Evolutionary conservation across 257 asterid genomes (phyloP), one percentile per base, ranked within the genome.

Genomic region (Paulownia fortunei): DNA sequence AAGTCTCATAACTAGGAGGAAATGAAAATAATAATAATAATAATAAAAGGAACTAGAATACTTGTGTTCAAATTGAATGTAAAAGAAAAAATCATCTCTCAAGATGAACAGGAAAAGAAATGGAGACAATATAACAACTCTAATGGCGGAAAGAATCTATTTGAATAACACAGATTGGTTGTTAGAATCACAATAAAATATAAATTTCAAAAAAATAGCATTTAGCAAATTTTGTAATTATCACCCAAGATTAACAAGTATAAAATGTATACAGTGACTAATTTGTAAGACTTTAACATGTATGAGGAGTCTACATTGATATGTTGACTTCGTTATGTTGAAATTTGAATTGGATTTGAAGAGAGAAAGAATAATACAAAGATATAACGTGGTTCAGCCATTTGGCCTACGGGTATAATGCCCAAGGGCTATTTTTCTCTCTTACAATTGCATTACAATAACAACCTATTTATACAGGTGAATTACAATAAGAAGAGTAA

Each of bases 101-200:
- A 27, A 21, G 27, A 61, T 21, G 46, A 41, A 58, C 62, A 63
- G 18, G 66, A 30, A 55, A 54, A 30, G 56, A 34, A 69, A 71
- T 54, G 54, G 55, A 27, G 23, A 69, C 8, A 44, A 9, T 56
- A 46, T 42, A 41, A 64, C 23, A 49, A 37, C 72, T 60, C 54
- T 19, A 59, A 65, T 6, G 54, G 47, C 68, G 77, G 70, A 56
- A 51, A 58, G 44, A 56, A 26, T 19, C 8, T 21, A 41, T 58
- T 47, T 75, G 69, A 78, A 41, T 69, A 54, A 37, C 41, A n/a
- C 15, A 18, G 15, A 37, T 3, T 55, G 46, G 44, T 60, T 18
- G 76, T 72, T 51, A 66, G 71, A 73, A 73, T 78, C 78, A 51
- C 27, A 69, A 63, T 49, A 36, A 12, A 36, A 21, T 39, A 26